These are phyloP conservation scores for Colletotrichum zoysiae DNA, from an alignment of 2,329 filamentous ascomycete genomes.

Conservation along the genomic window DNA sequence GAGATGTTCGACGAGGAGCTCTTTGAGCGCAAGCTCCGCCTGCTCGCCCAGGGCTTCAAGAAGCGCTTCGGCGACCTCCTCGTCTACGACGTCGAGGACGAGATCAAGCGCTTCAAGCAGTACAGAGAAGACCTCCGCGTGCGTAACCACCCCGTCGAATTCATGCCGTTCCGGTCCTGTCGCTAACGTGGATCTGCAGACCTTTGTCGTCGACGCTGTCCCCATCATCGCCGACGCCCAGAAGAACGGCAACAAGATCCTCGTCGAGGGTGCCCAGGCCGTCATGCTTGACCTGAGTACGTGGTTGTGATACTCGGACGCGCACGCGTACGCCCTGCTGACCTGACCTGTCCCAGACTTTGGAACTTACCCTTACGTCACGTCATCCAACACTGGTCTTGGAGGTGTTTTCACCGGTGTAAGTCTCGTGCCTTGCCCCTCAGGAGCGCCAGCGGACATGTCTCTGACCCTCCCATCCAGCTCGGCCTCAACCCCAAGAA, in stretches of 20 bases:
- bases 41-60: slow-evolving; percentile 71
- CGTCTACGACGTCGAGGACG: slow-evolving; percentile 76
- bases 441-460: background rate
- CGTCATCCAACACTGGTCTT: slow-evolving; percentile 42
- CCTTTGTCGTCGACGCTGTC: slow-evolving; percentile 75
- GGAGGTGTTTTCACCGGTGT: slow-evolving; percentile 41
- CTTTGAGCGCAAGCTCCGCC: slow-evolving; percentile 76
- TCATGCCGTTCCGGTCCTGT: background rate
- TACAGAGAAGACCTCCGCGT: slow-evolving; percentile 40
- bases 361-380: slow-evolving; percentile 64
- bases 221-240: slow-evolving; percentile 73
- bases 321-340: background rate
- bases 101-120: slow-evolving; percentile 59
- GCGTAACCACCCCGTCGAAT: background rate
- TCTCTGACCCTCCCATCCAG: background rate
- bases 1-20: slow-evolving; percentile 76
- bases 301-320: background rate
- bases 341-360: slow-evolving; percentile 51
- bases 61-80: slow-evolving; percentile 77
- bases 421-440: background rate
- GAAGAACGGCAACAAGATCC: slow-evolving; percentile 67
- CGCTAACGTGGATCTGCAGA: slow-evolving; percentile 1
- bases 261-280: slow-evolving; percentile 75
- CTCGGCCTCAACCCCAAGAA: slow-evolving; percentile 72
- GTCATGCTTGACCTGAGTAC: slow-evolving; percentile 69